Evolutionary conservation across 2,329 filamentous ascomycete genomes (phyloP), one percentile per base, ranked within the genome.

Genomic region (Dothideomycetes sp.): DNA sequence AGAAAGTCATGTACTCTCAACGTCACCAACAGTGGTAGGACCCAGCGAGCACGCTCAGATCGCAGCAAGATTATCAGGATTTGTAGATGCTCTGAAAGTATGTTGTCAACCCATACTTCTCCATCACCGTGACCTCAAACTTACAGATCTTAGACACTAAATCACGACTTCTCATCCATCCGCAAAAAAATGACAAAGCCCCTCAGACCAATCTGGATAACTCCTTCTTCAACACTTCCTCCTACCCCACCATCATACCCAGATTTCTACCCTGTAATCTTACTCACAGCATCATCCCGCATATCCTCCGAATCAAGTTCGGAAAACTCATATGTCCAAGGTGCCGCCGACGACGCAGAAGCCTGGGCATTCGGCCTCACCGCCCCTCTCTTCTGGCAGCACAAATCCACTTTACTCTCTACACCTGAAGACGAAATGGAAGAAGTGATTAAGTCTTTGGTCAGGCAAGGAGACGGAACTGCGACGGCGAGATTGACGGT

Each of bases 271-370:
- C 78, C 84, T 0, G 65, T 96, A 3, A 73, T 96, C 16, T 84
- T 91, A 54, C 91, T 85, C 56, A 95, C 87, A 1, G 82, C 86
- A 10, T 94, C 86, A 1, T 73, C 79, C 22, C 72, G 82, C 12
- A 78, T 87, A 1, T 64, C 65, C 2, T 77, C 74, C 3, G 84
- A 89, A 57, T 68, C 75, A 50, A 27, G 28, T 3, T 76, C 76
- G 19, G 78, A 82, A 54, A 75, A 73, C 3, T 80, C 79, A 5
- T 98, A 98, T 56, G 82, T 98, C 45, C 91, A 96, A 62, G 91
- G 91, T 36, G 89, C 89, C 1, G 91, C 83, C 2, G 91, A 98
- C 60, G 91, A 98, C 58, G 85, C 83, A 10, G 91, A 98, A 67
- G 85, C 84, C 51, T 98, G 91, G 91, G 82, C 87, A 1, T 66